Percentiles rank a stretch among this genome's conserved stretches.
These are phyloP conservation scores for Westerdykella sp. DNA, from an alignment of 2,329 filamentous ascomycete genomes.

Conservation along the genomic window DNA sequence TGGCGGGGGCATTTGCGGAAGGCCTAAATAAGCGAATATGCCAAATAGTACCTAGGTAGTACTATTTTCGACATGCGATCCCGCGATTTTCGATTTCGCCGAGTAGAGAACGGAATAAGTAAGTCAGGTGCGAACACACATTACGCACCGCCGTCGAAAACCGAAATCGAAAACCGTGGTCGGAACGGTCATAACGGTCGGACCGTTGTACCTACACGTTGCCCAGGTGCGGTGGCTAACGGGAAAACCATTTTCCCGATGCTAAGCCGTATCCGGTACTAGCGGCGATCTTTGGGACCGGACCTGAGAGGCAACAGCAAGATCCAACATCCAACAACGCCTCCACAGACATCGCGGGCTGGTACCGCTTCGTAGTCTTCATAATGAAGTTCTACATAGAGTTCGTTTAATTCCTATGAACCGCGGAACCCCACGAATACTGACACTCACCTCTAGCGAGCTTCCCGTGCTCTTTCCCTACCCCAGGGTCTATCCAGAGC, in stretches of 20 bases:
- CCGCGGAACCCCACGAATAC: neutral
- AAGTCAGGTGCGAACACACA: no score
- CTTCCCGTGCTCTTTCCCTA: slow-evolving; percentile 69
- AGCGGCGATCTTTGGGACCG: slow-evolving; percentile 4
- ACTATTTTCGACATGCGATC: no score
- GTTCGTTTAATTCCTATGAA: slow-evolving; percentile 35
- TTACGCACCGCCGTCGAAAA: no score
- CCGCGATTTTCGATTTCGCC: no score
- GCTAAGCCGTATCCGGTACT: neutral
- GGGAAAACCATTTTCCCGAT: neutral
- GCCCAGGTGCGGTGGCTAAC: neutral
- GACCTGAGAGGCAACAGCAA: neutral
- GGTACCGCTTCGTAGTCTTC: slow-evolving; percentile 4
- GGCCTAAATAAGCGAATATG: no score
- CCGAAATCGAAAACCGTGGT: no score
- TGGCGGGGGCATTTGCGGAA: no score
- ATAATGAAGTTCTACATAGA: slow-evolving; percentile 77
- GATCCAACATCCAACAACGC: neutral
- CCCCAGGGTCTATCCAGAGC: slow-evolving; percentile 62
- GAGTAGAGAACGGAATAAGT: no score
- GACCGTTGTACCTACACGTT: neutral
- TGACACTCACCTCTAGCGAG: slow-evolving; percentile 44
- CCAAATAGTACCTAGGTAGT: no score
- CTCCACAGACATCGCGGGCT: neutral
- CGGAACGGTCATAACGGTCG: no score